Evolutionary conservation across 345 rosid genomes (phyloP).

Genomic region (Lepidium sativum): DNA sequence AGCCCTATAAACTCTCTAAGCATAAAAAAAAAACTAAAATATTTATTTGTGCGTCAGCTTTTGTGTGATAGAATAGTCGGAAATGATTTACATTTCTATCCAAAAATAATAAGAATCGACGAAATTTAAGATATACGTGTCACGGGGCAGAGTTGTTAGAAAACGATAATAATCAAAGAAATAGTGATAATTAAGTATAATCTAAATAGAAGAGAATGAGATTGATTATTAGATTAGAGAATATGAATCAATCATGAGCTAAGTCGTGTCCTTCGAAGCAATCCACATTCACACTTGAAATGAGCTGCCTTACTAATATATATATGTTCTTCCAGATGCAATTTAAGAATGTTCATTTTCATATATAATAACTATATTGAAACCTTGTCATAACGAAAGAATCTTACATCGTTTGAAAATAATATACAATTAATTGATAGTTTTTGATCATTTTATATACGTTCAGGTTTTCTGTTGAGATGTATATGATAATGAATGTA

Average conservation of each 20-base stretch:
- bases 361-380: not conserved
- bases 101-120: not conserved
- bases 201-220: not conserved
- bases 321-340: not conserved
- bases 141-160: not conserved
- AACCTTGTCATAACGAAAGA: not conserved
- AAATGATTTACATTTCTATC: not conserved
- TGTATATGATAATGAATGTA: not conserved
- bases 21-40: no score
- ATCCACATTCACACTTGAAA: conserved; percentile 2
- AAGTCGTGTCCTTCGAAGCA: conserved; percentile 2
- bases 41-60: no score
- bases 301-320: conserved; percentile 11
- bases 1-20: no score
- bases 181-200: not conserved
- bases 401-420: not conserved
- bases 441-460: not conserved
- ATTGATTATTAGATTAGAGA: not conserved
- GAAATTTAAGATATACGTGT: not conserved
- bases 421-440: not conserved
- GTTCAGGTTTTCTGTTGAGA: conserved; percentile 5
- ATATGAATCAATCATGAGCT: not conserved
- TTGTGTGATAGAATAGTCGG: not conserved
- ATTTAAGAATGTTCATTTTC: not conserved
- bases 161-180: not conserved